phyloP scores from a whole-genome alignment of 441 rosid species.

The Pelargonium fulgidum region DNA sequence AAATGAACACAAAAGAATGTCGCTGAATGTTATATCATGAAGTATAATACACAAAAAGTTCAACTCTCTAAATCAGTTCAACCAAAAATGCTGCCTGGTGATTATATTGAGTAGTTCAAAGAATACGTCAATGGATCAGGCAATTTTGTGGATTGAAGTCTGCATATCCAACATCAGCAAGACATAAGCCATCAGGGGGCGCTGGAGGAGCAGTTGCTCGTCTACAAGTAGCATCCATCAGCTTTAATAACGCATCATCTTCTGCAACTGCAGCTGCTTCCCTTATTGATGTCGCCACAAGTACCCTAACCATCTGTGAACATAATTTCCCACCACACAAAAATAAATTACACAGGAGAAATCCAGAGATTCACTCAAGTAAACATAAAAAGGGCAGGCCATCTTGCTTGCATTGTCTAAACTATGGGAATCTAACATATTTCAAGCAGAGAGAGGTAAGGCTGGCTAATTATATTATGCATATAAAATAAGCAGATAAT shows the following conservation, averaged over 20 bases:
- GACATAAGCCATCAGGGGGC: constrained; percentile 77
- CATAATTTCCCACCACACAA: constrained; percentile 10
- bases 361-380: neutral
- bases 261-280: constrained; percentile 87
- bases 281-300: constrained; percentile 76
- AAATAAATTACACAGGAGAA: neutral
- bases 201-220: constrained; percentile 96
- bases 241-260: constrained; percentile 58
- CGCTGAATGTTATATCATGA: neutral
- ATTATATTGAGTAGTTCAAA: neutral
- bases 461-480: neutral
- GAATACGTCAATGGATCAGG: constrained; percentile 34
- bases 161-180: constrained; percentile 71
- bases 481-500: neutral
- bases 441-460: neutral
- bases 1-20: neutral
- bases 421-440: neutral
- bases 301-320: constrained; percentile 81
- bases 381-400: neutral
- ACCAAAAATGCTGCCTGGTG: neutral
- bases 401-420: neutral
- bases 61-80: neutral
- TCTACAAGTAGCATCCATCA: constrained; percentile 74
- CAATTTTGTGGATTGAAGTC: constrained; percentile 53
- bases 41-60: neutral